Evolutionary conservation across 495 filamentous ascomycete genomes (phyloP).

Genomic region (Annulohypoxylon nitens): DNA sequence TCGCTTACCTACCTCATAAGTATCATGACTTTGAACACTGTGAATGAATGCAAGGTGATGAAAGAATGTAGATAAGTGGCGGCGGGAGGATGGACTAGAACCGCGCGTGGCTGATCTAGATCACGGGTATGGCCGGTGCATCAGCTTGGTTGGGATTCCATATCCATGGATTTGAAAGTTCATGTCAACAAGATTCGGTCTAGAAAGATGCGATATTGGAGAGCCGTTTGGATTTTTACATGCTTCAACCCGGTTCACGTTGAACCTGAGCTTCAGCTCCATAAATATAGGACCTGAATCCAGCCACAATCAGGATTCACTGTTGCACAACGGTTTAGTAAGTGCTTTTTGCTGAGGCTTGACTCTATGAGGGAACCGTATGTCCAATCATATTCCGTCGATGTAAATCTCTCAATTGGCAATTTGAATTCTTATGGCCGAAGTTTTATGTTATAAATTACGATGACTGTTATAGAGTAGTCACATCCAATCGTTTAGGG

Average conservation of each 20-base stretch:
- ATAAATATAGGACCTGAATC: constrained; percentile 15
- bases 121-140: not conserved
- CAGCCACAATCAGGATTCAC: constrained; percentile 27
- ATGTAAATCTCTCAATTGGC: constrained; percentile 2
- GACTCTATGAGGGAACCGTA: not conserved
- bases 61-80: not conserved
- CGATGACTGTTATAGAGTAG: not conserved
- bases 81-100: not conserved
- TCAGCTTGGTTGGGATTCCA: not conserved
- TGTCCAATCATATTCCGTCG: constrained; percentile 22
- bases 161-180: not conserved
- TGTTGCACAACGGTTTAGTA: constrained; percentile 10
- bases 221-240: constrained; percentile 6
- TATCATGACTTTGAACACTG: not conserved
- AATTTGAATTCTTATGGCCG: constrained; percentile 11
- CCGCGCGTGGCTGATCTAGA: not conserved
- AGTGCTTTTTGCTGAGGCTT: constrained; percentile 17
- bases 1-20: not conserved
- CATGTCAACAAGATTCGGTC: not conserved
- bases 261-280: constrained; percentile 18
- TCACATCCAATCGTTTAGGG: constrained; percentile 28
- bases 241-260: constrained; percentile 3
- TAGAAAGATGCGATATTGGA: not conserved
- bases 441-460: constrained; percentile 23
- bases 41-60: not conserved